Conservation (phyloP, 2,329 filamentous ascomycete species). For the Didymellaceae sp. region DNA sequence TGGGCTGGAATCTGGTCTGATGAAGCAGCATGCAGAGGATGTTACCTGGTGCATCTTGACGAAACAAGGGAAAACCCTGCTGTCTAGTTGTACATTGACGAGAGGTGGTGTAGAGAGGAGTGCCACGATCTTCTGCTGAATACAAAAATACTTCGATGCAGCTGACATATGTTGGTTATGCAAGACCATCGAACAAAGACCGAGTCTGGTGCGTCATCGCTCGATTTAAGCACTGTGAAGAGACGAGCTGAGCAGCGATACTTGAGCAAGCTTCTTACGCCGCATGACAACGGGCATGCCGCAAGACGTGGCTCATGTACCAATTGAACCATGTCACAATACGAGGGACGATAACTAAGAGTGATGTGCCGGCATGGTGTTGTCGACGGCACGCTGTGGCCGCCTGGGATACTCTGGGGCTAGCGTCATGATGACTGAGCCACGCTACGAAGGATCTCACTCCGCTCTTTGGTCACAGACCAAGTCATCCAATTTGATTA, state of each 20-base stretch:
- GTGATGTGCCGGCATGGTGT: not conserved
- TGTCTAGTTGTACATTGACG: too few species aligned
- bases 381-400: not conserved
- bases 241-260: constrained; percentile 1
- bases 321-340: not conserved
- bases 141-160: not conserved
- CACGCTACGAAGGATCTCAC: constrained; percentile 10
- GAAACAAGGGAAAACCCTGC: not conserved
- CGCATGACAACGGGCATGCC: constrained; percentile 1
- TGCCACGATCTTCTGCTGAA: too few species aligned
- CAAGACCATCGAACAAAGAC: not conserved
- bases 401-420: constrained; percentile 1
- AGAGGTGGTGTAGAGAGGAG: too few species aligned
- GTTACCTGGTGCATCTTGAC: not conserved
- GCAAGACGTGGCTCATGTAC: constrained; percentile 2
- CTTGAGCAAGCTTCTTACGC: constrained; percentile 1
- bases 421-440: constrained; percentile 17
- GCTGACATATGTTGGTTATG: not conserved
- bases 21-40: not conserved
- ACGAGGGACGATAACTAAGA: not conserved
- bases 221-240: not conserved
- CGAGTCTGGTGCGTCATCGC: not conserved
- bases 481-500: not conserved
- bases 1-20: not conserved
- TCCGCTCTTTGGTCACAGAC: constrained; percentile 15